A percentile compares a stretch with the other conserved stretches of the same genome.
phyloP scores from a whole-genome alignment of 2,329 filamentous ascomycete species.

The Epichloe sibirici region DNA sequence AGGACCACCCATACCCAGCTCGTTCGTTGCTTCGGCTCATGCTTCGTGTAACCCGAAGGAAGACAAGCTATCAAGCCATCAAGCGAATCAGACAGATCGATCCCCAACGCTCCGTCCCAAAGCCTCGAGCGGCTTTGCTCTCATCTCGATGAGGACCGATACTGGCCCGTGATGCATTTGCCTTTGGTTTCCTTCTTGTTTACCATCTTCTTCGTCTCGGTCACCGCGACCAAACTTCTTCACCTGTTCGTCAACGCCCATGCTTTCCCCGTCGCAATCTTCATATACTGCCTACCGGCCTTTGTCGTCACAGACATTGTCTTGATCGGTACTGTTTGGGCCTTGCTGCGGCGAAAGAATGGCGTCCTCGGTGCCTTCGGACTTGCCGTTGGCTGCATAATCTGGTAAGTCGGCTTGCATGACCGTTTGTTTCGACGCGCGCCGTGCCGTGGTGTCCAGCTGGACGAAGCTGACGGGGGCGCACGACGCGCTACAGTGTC shows the following conservation, averaged over 20 bases:
- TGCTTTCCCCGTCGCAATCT: slow-evolving; percentile 15
- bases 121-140: not conserved
- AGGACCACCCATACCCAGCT: no score
- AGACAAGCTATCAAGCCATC: not conserved
- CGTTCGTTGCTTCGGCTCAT: not conserved
- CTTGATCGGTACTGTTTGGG: slow-evolving; percentile 13
- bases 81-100: not conserved
- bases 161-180: slow-evolving; percentile 7
- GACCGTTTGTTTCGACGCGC: no score
- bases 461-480: not conserved
- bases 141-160: slow-evolving; percentile 3
- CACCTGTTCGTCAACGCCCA: slow-evolving; percentile 16
- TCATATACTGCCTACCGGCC: slow-evolving; percentile 20
- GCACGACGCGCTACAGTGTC: slow-evolving; percentile 9
- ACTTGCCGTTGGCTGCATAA: slow-evolving; percentile 11
- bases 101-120: not conserved
- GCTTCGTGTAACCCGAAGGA: not conserved
- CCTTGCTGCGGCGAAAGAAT: slow-evolving; percentile 15
- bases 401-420: slow-evolving; percentile 14
- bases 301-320: slow-evolving; percentile 19
- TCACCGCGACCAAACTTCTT: slow-evolving; percentile 17
- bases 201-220: slow-evolving; percentile 17
- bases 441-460: not conserved
- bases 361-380: slow-evolving; percentile 12
- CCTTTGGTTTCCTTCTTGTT: slow-evolving; percentile 17